These are phyloP conservation scores for Phlebopus sp. DNA, from an alignment of 1,284 basidiomycete species.

Conservation along the genomic window DNA sequence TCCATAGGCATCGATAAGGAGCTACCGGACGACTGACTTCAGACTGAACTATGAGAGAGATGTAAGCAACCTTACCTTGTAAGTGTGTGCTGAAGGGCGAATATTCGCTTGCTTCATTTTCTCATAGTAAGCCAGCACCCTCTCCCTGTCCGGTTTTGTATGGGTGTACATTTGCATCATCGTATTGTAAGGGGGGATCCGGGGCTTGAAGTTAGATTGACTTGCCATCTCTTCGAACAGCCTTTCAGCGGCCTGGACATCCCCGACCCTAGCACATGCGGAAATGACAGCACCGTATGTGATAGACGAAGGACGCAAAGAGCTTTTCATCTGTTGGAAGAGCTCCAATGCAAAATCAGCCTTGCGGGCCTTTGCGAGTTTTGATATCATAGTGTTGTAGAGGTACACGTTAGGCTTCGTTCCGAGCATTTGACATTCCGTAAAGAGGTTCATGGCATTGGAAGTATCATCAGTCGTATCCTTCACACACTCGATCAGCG, in stretches of 20 bases:
- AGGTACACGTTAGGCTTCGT: conserved; percentile 82
- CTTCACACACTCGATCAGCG: conserved; percentile 82
- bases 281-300: conserved; percentile 96
- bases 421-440: conserved; percentile 71
- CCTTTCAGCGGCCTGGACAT: conserved; percentile 77
- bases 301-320: conserved; percentile 76
- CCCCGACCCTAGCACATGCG: conserved; percentile 92
- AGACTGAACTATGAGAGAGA: conserved; percentile 6
- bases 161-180: conserved; percentile 98
- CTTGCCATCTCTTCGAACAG: conserved; percentile 86
- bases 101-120: conserved; percentile 67
- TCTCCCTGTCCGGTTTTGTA: conserved; percentile 81
- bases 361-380: conserved; percentile 89
- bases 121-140: conserved; percentile 76
- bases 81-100: conserved; percentile 82
- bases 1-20: conserved; percentile 90
- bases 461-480: conserved; percentile 93
- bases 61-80: conserved; percentile 61
- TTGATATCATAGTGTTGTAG: conserved; percentile 95
- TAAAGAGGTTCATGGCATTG: conserved; percentile 80
- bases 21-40: conserved; percentile 40
- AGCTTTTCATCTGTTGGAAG: conserved; percentile 80
- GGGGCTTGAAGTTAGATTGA: conserved; percentile 76
- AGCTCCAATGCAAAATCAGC: conserved; percentile 84
- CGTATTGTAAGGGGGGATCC: conserved; percentile 94